Evolutionary conservation across 129 eudicot genomes (phyloP).

Genomic region (Lonicera japonica): DNA sequence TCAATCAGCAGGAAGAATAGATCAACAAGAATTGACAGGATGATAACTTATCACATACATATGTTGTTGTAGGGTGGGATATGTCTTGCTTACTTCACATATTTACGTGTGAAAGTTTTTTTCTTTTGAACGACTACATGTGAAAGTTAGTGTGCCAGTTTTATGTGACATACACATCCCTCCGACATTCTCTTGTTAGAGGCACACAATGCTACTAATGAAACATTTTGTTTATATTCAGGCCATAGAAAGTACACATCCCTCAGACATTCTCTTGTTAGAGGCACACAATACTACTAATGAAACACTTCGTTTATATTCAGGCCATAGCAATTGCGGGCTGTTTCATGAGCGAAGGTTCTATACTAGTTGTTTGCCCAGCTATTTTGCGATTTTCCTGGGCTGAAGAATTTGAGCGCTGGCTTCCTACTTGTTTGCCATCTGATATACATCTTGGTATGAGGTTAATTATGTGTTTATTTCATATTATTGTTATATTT

Average conservation of each 20-base stretch:
- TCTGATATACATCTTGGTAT: slow-evolving; percentile 93
- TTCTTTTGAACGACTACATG: too few relatives aligned
- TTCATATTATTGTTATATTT: slow-evolving; percentile 1
- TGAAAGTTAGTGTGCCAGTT: neutral
- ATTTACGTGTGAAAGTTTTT: neutral
- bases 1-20: neutral
- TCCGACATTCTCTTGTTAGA: neutral
- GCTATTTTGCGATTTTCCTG: slow-evolving; percentile 86
- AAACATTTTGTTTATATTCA: slow-evolving; percentile 23
- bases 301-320: slow-evolving; percentile 14
- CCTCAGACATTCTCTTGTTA: neutral
- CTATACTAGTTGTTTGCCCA: slow-evolving; percentile 88
- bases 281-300: neutral
- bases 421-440: slow-evolving; percentile 94
- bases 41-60: neutral
- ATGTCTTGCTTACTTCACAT: neutral
- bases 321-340: slow-evolving; percentile 94
- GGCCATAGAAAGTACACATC: slow-evolving; percentile 64
- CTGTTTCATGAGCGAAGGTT: slow-evolving; percentile 79
- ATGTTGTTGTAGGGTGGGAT: neutral
- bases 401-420: slow-evolving; percentile 97
- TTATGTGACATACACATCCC: neutral
- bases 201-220: slow-evolving; percentile 1
- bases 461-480: neutral
- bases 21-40: neutral